phyloP scores from a whole-genome alignment of 495 filamentous ascomycete genomes.

The Staphylotrichum longicolle region DNA sequence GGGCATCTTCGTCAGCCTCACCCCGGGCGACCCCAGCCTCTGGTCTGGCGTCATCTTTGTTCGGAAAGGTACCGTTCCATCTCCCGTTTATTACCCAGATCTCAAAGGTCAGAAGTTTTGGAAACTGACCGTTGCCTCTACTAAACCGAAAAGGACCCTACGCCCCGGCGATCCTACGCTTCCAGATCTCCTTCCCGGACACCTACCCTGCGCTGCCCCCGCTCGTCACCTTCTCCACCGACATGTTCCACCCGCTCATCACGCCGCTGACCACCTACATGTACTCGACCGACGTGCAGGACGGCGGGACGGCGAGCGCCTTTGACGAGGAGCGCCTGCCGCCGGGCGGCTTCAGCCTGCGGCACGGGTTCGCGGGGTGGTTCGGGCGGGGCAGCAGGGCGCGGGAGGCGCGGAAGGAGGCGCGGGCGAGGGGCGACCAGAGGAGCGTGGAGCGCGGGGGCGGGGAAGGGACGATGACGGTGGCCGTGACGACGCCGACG shows the following conservation, averaged over 20 bases:
- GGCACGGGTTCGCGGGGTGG: conserved; percentile 89
- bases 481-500: background rate
- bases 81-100: background rate
- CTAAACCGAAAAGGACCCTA: conserved; percentile 63
- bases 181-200: conserved; percentile 82
- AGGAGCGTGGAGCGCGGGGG: conserved; percentile 14
- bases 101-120: background rate
- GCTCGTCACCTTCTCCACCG: conserved; percentile 79
- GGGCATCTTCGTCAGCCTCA: conserved; percentile 81
- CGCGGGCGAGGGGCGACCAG: no score
- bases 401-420: conserved; percentile 20
- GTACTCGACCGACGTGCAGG: conserved; percentile 71
- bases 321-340: conserved; percentile 77
- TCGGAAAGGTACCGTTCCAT: conserved; percentile 62
- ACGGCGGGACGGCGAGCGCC: conserved; percentile 71
- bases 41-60: conserved; percentile 93
- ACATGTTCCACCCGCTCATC: conserved; percentile 92
- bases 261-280: conserved; percentile 87
- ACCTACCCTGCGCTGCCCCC: conserved; percentile 78
- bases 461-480: background rate
- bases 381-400: conserved; percentile 53
- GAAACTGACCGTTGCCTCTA: no score
- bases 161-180: conserved; percentile 80
- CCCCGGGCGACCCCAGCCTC: conserved; percentile 71
- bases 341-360: conserved; percentile 81